Evolutionary conservation across 192 early-diverging fungal species (phyloP).

Genomic region (Backusella liffmaniae): DNA sequence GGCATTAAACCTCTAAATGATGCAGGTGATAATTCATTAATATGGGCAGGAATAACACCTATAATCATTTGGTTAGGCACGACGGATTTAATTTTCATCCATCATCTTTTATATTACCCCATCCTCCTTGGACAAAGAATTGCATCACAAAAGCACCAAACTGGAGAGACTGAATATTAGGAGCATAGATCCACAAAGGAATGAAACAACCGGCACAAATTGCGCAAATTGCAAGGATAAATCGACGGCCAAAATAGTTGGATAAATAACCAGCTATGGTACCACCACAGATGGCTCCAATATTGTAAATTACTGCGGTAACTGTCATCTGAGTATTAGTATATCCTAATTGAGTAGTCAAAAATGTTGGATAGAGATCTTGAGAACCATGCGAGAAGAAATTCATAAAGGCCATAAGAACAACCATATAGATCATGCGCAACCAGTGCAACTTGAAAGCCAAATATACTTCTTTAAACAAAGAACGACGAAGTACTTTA

Average conservation of each 20-base stretch:
- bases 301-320: conserved; percentile 57
- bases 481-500: conserved; percentile 18
- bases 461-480: conserved; percentile 19
- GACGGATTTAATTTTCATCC: not conserved
- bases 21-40: conserved; percentile 68
- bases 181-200: conserved; percentile 61
- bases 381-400: conserved; percentile 71
- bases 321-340: conserved; percentile 49
- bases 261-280: conserved; percentile 66
- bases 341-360: conserved; percentile 59
- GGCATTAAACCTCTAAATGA: conserved; percentile 66
- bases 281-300: conserved; percentile 71
- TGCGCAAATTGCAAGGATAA: conserved; percentile 51
- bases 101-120: conserved; percentile 26
- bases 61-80: not conserved
- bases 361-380: conserved; percentile 70
- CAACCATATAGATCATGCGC: conserved; percentile 47
- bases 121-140: conserved; percentile 61
- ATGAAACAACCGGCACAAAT: conserved; percentile 61
- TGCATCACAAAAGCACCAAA: conserved; percentile 50
- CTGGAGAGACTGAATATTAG: conserved; percentile 26
- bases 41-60: conserved; percentile 70
- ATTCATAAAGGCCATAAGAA: conserved; percentile 67
- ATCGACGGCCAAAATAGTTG: conserved; percentile 66
- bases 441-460: conserved; percentile 51